These are phyloP conservation scores for Salix koriyanagi DNA, from an alignment of 345 rosid genomes.

Conservation along the genomic window DNA sequence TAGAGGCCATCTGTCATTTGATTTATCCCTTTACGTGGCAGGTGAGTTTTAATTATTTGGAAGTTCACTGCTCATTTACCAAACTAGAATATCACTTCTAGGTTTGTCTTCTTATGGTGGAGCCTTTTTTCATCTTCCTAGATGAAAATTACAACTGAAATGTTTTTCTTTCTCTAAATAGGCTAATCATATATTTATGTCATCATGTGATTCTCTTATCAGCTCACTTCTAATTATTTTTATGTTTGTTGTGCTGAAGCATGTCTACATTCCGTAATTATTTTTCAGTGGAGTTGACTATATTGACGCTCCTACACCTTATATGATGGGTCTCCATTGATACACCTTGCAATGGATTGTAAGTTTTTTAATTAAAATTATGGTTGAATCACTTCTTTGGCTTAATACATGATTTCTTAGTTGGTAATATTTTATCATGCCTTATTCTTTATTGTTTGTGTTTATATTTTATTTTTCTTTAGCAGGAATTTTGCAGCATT, in stretches of 20 bases:
- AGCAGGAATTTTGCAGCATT: background rate
- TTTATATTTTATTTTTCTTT: background rate
- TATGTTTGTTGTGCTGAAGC: conserved; percentile 78
- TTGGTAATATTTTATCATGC: background rate
- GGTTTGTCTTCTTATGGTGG: background rate
- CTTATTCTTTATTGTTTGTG: too few species aligned
- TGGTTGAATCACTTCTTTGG: background rate
- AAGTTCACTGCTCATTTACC: background rate
- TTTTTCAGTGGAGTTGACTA: conserved; percentile 99
- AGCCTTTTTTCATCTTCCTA: background rate
- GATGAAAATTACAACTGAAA: background rate
- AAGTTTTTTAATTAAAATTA: conserved; percentile 35
- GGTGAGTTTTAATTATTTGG: conserved; percentile 39
- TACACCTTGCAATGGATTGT: conserved; percentile 88
- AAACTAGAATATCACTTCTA: background rate
- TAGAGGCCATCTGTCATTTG: conserved; percentile 95
- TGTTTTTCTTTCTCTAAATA: conserved; percentile 5
- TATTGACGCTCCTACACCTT: conserved; percentile 80
- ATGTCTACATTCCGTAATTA: conserved; percentile 98
- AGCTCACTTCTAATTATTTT: conserved; percentile 40
- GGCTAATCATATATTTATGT: background rate
- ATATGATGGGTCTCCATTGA: conserved; percentile 99
- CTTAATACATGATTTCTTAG: background rate
- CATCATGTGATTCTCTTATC: conserved; percentile 11
- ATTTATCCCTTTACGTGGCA: conserved; percentile 99